phyloP scores from a whole-genome alignment of 1,139 yeast genomes.

The Lodderomyces metapsilosis region DNA sequence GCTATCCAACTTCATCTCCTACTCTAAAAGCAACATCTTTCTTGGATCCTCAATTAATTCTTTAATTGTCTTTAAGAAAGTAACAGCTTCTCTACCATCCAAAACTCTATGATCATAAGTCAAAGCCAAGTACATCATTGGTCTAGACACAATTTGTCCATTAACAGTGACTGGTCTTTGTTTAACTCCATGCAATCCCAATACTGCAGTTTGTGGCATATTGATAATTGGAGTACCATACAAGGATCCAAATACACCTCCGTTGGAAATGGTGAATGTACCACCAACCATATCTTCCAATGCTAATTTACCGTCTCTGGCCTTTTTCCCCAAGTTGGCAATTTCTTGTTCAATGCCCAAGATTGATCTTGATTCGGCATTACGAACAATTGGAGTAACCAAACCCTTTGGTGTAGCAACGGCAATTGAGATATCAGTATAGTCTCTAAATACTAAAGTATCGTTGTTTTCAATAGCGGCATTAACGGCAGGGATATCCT shows the following conservation, averaged over 20 bases:
- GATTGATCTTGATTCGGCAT: slow-evolving; percentile 88
- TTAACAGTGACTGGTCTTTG: slow-evolving; percentile 96
- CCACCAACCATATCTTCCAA: slow-evolving; percentile 99
- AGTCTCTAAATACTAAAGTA: slow-evolving; percentile 94
- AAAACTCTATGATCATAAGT: slow-evolving; percentile 97
- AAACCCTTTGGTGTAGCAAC: slow-evolving; percentile 99
- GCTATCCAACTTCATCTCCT: slow-evolving; percentile 7
- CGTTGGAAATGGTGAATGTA: slow-evolving; percentile 97
- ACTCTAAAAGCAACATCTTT: slow-evolving; percentile 82
- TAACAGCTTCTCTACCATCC: slow-evolving; percentile 99
- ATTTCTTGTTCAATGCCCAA: slow-evolving; percentile 91
- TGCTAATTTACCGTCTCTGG: slow-evolving; percentile 95
- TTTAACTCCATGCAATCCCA: slow-evolving; percentile 96
- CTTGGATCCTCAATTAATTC: slow-evolving; percentile 99
- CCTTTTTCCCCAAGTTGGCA: slow-evolving; percentile 78
- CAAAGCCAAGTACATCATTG: slow-evolving; percentile 99
- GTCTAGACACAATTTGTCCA: slow-evolving; percentile 95
- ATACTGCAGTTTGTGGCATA: slow-evolving; percentile 97
- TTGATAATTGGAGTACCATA: slow-evolving; percentile 98
- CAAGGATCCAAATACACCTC: slow-evolving; percentile 97
- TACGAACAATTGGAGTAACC: slow-evolving; percentile 97
- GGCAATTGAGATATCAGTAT: slow-evolving; percentile 92
- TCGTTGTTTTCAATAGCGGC: slow-evolving; percentile 93
- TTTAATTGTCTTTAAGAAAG: slow-evolving; percentile 92
- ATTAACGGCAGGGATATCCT: slow-evolving; percentile 92